Base-by-base conservation (phyloP, 805 yeast genomes). In the Starmerella riodocensis region DNA sequence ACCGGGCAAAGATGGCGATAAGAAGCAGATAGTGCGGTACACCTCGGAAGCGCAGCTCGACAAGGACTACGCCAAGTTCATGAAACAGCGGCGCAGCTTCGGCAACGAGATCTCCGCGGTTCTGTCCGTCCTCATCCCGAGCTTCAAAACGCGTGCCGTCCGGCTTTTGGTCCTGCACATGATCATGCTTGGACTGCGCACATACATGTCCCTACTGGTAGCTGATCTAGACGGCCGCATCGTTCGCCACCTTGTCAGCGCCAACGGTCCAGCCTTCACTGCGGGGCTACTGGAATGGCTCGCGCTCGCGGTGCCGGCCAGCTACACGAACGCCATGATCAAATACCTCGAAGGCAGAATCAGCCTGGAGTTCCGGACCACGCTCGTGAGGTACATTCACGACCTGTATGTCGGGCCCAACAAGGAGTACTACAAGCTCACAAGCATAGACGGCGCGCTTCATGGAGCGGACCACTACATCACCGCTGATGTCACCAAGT, bases 171-270 rank as follows among this genome's bases (percentile, higher is more conserved):
- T 72, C 3, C 65, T 82, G 6, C 94, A 86, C 53, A 73, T 86
- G 41, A 64, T 73, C 44, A 80, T 84, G 50, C 66, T 86, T 29
- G 64, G 83, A 18, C 66, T 83, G 47, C 68, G 97, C 59, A 86
- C 97, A 1, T 86, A 86, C 79, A 66, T 86, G 43, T 78, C 91
- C 22, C 66, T 86, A 40, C 62, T 85, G 42, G 84, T 86, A 24
- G 93, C 97, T 4, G 78, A 78, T 55, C 65, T 86, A 36, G 97
- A 86, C 58, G 96, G 95, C 52, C 88, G 81, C 57, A 79, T 86
- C 36, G 94, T 85, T 32, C 78, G 81, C 56, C 88, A 85, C 58
- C 71, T 86, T 54, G 83, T 86, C 49, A 77, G 84, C 14, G 84
- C 85, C 14, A 74, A 78, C 47, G 83, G 85, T 16, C 70, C 65